phyloP scores from a whole-genome alignment of 352 stramenopile species.

The Pythium apleroticum region DNA sequence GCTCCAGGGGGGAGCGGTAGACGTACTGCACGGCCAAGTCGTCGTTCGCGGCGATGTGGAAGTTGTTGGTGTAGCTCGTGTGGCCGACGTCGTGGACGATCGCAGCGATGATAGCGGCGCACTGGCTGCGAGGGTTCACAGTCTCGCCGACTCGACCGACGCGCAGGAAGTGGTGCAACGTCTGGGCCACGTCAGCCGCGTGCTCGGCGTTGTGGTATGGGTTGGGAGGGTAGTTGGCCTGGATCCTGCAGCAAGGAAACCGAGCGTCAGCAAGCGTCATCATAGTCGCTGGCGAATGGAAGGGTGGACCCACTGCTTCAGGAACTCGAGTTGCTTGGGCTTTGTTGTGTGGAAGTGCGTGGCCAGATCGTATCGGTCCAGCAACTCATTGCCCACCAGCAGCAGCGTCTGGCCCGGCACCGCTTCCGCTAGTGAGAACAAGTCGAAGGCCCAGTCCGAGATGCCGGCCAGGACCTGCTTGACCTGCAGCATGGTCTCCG shows the following conservation, averaged over 20 bases:
- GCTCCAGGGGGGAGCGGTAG: conserved; percentile 82
- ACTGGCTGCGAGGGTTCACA: conserved; percentile 63
- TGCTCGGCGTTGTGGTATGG: conserved; percentile 89
- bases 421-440: conserved; percentile 57
- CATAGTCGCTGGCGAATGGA: neutral
- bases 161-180: conserved; percentile 68
- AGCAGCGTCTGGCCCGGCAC: conserved; percentile 57
- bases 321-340: conserved; percentile 47
- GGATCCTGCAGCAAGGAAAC: conserved; percentile 32
- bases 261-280: neutral
- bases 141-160: conserved; percentile 50
- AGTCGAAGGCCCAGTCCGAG: conserved; percentile 67
- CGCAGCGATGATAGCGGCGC: conserved; percentile 69
- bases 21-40: conserved; percentile 80
- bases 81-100: conserved; percentile 88
- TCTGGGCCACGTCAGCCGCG: conserved; percentile 79
- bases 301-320: conserved; percentile 52
- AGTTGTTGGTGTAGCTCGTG: conserved; percentile 87
- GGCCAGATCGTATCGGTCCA: conserved; percentile 70
- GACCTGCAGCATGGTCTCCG: conserved; percentile 40
- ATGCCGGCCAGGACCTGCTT: conserved; percentile 57
- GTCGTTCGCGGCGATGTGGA: conserved; percentile 82
- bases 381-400: conserved; percentile 72
- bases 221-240: conserved; percentile 63
- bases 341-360: conserved; percentile 66